Evolutionary conservation across 768 basidiomycete genomes (phyloP), one percentile per base, ranked within the genome.

Genomic region (Calocybe cyanea): DNA sequence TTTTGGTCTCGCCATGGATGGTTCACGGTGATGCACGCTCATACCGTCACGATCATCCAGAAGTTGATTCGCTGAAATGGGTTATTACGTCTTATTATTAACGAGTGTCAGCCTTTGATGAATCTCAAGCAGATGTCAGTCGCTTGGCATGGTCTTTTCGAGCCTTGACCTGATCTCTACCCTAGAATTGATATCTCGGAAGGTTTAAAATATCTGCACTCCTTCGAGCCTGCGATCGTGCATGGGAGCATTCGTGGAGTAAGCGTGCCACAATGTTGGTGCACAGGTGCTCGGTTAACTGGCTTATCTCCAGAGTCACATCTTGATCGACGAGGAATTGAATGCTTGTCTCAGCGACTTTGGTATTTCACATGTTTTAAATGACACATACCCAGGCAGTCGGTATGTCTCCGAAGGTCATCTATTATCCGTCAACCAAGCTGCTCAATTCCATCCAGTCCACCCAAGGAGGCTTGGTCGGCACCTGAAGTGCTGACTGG

Each of bases 1-100:
- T 28, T 15, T 30, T 41, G 24, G 39, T 41, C n/a, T 41, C 39
- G 9, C 39, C 25, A 10, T 41, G 39, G 39, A 41, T 28, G 25
- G 39, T 11, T 10, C 25, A 41, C 10, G 18, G 39, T 15, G 24
- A 41, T n/a, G 39, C 39, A 11, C 25, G 24, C 5, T 21, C 24
- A 9, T 41, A 41, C n/a, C 39, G 23, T 9, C 23, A 41, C 15
- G 11, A 11, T n/a, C 39, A 41, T 30, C 39, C 39, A 3, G 25
- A 28, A 15, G 39, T 30, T 6, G 24, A 41, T 30, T 30, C 13
- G n/a, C 17, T 41, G 39, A 41, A 41, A 41, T 30, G 17, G 39
- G 39, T 38, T 11, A 21, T 18, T 41, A n/a, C 14, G 24, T 13
- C 23, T 15, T 10, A 25, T 18, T 23, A 23, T 20, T 18, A n/a